Evolutionary conservation across 2,329 filamentous ascomycete species (phyloP).

Genomic region (Verticillium zaregamsianum): DNA sequence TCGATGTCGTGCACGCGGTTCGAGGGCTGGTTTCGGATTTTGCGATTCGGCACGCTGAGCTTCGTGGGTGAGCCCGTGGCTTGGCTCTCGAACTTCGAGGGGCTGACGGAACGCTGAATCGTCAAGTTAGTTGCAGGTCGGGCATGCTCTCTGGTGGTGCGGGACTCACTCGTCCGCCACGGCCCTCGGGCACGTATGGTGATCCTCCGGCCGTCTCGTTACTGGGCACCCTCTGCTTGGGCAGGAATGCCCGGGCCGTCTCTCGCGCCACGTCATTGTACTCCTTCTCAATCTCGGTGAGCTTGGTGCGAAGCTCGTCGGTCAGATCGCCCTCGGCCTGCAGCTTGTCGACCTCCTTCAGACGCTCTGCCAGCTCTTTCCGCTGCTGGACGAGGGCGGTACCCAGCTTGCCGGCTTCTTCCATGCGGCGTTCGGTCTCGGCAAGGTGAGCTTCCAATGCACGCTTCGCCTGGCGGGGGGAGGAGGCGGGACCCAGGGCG

Average conservation of each 20-base stretch:
- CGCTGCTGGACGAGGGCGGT: constrained; percentile 84
- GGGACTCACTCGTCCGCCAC: constrained; percentile 46
- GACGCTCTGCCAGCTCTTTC: constrained; percentile 72
- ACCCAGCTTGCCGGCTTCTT: constrained; percentile 86
- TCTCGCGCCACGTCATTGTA: constrained; percentile 92
- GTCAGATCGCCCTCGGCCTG: constrained; percentile 74
- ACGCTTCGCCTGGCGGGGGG: constrained; percentile 81
- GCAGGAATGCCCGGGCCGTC: constrained; percentile 81
- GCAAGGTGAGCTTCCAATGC: constrained; percentile 87
- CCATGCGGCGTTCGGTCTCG: constrained; percentile 86
- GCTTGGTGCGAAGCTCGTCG: constrained; percentile 75
- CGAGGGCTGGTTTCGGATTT: constrained; percentile 83
- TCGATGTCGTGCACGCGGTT: constrained; percentile 93
- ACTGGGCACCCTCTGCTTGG: constrained; percentile 75
- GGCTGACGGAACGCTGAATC: constrained; percentile 61
- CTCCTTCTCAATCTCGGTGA: constrained; percentile 86
- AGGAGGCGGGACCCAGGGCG: constrained; percentile 69
- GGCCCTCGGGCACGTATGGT: constrained; percentile 48
- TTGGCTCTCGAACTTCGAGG: constrained; percentile 78
- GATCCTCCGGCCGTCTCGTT: constrained; percentile 53
- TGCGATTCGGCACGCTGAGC: constrained; percentile 78
- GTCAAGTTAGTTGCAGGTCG: not conserved
- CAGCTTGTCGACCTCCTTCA: constrained; percentile 79
- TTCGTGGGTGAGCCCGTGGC: constrained; percentile 86
- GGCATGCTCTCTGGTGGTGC: not conserved